A percentile compares a stretch with the other conserved stretches of the same genome.
phyloP scores from a whole-genome alignment of 768 basidiomycete species.

The Imleria badia region DNA sequence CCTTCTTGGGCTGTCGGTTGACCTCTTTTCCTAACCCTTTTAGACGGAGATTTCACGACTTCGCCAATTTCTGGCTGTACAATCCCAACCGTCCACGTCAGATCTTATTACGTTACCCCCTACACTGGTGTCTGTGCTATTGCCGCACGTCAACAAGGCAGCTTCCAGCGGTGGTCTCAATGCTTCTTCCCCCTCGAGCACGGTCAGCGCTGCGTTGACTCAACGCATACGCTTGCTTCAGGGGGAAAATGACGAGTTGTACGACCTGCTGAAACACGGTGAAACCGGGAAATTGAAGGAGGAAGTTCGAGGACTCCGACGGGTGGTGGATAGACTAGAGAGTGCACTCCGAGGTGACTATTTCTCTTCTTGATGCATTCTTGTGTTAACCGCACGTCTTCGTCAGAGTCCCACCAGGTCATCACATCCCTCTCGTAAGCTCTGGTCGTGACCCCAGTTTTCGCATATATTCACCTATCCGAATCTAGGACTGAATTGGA shows the following conservation, averaged over 20 bases:
- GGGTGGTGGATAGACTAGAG: conserved; percentile 69
- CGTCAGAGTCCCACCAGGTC: conserved; percentile 72
- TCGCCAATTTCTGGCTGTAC: conserved; percentile 60
- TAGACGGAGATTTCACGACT: conserved; percentile 76
- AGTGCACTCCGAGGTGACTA: conserved; percentile 69
- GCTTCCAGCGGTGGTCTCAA: conserved; percentile 29
- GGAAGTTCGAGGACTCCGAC: conserved; percentile 68
- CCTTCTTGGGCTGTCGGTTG: conserved; percentile 18
- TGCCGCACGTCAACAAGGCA: conserved; percentile 62
- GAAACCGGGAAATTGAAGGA: conserved; percentile 84
- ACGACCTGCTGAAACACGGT: conserved; percentile 66
- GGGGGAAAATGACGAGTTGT: conserved; percentile 87
- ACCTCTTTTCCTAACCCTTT: conserved; percentile 9
- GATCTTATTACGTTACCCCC: conserved; percentile 72
- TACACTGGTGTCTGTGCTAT: conserved; percentile 61
- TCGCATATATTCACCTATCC: conserved; percentile 12
- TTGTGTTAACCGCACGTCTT: conserved; percentile 5
- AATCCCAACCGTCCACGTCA: conserved; percentile 56
- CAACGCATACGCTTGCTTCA: conserved; percentile 73
- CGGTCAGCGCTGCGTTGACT: conserved; percentile 70
- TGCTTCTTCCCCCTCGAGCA: conserved; percentile 44
- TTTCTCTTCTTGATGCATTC: not conserved
- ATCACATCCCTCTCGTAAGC: conserved; percentile 73
- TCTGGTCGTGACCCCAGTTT: not conserved
- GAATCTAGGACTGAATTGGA: conserved; percentile 68